Percentiles rank a stretch among this genome's conserved stretches.
These are phyloP conservation scores for Nicotiana attenuata DNA, from an alignment of 257 asterid genomes.

Conservation along the genomic window DNA sequence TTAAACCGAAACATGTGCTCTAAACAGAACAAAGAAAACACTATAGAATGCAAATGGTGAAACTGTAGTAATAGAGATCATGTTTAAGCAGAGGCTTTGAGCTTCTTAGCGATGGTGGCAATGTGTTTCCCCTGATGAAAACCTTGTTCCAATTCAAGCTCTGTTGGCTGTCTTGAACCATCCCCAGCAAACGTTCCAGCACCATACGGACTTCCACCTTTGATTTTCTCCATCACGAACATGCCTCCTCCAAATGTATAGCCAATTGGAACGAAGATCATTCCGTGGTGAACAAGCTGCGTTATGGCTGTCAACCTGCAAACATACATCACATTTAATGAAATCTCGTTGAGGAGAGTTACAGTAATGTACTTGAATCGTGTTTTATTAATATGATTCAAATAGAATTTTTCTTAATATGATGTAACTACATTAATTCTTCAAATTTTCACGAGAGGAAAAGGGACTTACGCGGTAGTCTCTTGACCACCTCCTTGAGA, in stretches of 20 bases:
- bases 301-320: constrained; percentile 60
- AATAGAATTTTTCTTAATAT: too few species aligned
- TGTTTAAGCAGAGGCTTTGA: constrained; percentile 17
- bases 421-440: too few species aligned
- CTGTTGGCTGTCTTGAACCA: constrained; percentile 26
- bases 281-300: constrained; percentile 60
- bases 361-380: not conserved
- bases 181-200: constrained; percentile 42
- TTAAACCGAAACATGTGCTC: not conserved
- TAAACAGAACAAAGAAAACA: not conserved
- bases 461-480: constrained; percentile 37
- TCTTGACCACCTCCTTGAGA: constrained; percentile 64
- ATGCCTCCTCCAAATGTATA: constrained; percentile 60
- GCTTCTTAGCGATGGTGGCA: constrained; percentile 26
- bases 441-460: not conserved
- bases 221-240: constrained; percentile 46
- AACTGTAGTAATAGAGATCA: not conserved
- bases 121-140: constrained; percentile 34
- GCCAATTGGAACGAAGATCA: constrained; percentile 63
- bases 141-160: constrained; percentile 24
- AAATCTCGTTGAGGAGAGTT: not conserved
- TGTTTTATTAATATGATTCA: not conserved
- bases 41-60: not conserved
- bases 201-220: constrained; percentile 38
- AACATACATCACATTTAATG: not conserved